Evolutionary conservation across 2,329 filamentous ascomycete genomes (phyloP), one percentile per base, ranked within the genome.

Genomic region (Tolypocladium sp.): DNA sequence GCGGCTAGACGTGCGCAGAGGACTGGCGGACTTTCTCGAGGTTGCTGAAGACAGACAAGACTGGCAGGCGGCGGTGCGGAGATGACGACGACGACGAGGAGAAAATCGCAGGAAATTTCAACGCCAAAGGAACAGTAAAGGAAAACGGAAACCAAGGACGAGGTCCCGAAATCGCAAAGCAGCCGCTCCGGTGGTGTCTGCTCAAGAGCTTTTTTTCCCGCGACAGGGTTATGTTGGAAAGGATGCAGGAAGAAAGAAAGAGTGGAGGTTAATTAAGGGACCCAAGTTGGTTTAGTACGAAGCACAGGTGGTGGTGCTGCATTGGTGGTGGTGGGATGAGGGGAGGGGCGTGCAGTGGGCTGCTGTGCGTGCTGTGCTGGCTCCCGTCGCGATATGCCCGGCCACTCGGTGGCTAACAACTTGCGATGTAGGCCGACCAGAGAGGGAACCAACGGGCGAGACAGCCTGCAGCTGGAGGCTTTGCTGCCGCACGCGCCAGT

Each of bases 251-350:
- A 42, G 42, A 54, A 56, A 49, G 58, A 54, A 56, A 40, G 41
- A 55, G 59, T 60, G 58, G 59, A 61, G 60, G 57, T 51, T 54
- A 55, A 40, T 62, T 54, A 61, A 56, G 57, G 57, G 57, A 59
- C 52, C 61, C 52, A 46, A 57, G 56, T 42, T 40, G 37, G 60
- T 59, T 56, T 61, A 61, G 59, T 61, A 33, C 58, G n/a, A 22
- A 49, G 54, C 59, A 35, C 56, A 27, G 53, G n/a, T 15, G 58
- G 37, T 15, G 49, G 49, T 35, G 55, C 38, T 37, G 38, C 44
- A 52, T 57, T 49, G 60, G 38, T 22, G 22, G 42, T 52, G 49
- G 49, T 53, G 30, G 49, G 49, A 53, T 53, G 49, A 37, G 49
- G 49, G 49, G 49, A 30, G 49, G 46, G 38, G 38, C 7, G 38